A percentile compares a stretch with the other conserved stretches of the same genome.
Evolutionary conservation across 31 red algal genomes (phyloP).

Genomic region (Odonthalia washingtoniensis): DNA sequence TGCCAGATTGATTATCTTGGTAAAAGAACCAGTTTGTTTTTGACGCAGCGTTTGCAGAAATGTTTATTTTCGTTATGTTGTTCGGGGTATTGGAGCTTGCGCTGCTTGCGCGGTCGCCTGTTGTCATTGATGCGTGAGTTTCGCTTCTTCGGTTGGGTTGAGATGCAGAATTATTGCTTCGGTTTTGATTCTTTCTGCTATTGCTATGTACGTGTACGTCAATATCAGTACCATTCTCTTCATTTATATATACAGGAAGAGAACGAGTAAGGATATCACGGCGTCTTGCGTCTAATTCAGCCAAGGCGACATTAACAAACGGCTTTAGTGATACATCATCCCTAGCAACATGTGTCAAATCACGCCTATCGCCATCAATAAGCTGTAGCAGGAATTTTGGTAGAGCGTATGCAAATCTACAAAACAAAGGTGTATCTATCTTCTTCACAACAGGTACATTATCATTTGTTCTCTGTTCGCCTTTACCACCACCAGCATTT

Average conservation of each 20-base stretch:
- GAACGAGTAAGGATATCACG: too few species aligned
- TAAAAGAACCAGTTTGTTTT: slow-evolving; percentile 53
- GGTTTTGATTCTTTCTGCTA: too few species aligned
- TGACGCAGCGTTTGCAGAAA: neutral
- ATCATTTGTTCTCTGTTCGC: neutral
- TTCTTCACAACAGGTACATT: neutral
- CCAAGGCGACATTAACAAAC: slow-evolving; percentile 38
- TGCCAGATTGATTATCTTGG: slow-evolving; percentile 53
- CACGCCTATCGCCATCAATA: slow-evolving; percentile 3
- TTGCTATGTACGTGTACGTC: too few species aligned
- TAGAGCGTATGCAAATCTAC: slow-evolving; percentile 48
- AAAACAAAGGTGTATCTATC: slow-evolving; percentile 4
- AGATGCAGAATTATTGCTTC: too few species aligned
- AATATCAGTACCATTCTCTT: too few species aligned
- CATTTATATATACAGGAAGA: too few species aligned
- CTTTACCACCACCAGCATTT: too few species aligned
- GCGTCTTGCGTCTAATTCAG: too few species aligned
- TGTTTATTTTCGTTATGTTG: slow-evolving; percentile 25
- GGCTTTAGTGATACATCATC: slow-evolving; percentile 38
- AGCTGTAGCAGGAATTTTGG: slow-evolving; percentile 25
- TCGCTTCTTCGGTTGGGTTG: too few species aligned
- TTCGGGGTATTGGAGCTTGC: too few species aligned
- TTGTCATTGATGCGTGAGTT: too few species aligned
- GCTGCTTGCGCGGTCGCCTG: too few species aligned
- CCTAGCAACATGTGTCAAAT: slow-evolving; percentile 11